Evolutionary conservation across 164 flowering plant genomes (phyloP).

Genomic region (Liquidambar formosana): DNA sequence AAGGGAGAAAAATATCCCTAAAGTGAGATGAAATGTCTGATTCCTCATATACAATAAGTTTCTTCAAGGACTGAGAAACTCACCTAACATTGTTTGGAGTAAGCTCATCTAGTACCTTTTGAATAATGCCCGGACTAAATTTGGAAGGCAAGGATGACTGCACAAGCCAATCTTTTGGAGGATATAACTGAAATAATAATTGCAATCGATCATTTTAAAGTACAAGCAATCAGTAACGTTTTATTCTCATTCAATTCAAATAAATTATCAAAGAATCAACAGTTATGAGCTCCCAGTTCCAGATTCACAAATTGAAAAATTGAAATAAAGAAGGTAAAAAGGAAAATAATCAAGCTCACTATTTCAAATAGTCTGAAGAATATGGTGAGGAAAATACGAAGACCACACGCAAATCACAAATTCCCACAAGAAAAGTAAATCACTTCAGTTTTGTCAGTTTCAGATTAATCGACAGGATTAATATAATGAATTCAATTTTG

Average conservation of each 20-base stretch:
- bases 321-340: too few species aligned
- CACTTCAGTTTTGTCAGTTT: too few species aligned
- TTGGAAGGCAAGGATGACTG: constrained; percentile 79
- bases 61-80: not conserved
- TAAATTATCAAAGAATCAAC: not conserved
- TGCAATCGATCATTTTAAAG: not conserved
- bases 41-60: not conserved
- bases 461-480: too few species aligned
- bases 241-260: not conserved
- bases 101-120: constrained; percentile 62
- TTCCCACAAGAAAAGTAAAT: too few species aligned
- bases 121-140: constrained; percentile 55
- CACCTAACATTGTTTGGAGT: constrained; percentile 71
- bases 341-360: not conserved
- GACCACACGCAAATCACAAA: not conserved
- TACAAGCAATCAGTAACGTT: not conserved
- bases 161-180: constrained; percentile 89
- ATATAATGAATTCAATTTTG: too few species aligned
- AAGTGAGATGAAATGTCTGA: not conserved
- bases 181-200: constrained; percentile 57
- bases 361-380: too few species aligned
- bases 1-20: not conserved
- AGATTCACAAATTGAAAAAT: not conserved
- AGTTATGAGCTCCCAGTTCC: not conserved
- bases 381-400: not conserved